Evolutionary conservation across 805 yeast genomes (phyloP).

Genomic region (Yarrowia sp.): DNA sequence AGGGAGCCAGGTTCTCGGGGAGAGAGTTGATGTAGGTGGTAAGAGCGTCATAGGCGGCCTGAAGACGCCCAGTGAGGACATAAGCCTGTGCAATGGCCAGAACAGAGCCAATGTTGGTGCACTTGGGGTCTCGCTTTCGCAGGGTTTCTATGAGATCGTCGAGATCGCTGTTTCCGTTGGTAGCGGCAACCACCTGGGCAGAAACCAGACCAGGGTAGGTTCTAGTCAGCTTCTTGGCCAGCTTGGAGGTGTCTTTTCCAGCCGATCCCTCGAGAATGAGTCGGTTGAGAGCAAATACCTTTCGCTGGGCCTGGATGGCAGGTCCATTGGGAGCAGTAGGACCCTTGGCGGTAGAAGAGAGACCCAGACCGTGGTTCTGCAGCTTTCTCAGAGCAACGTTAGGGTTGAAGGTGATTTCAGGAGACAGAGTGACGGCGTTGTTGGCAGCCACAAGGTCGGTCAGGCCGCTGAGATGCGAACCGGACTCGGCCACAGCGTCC

Average conservation of each 20-base stretch:
- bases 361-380: constrained; percentile 31
- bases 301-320: constrained; percentile 40
- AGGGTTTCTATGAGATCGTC: constrained; percentile 25
- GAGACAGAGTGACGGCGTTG: constrained; percentile 26
- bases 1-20: constrained; percentile 39
- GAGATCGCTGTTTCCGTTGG: constrained; percentile 33
- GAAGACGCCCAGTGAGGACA: constrained; percentile 43
- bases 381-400: constrained; percentile 41
- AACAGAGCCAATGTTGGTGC: constrained; percentile 44
- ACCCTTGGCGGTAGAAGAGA: constrained; percentile 27
- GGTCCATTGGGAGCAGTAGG: constrained; percentile 28
- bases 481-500: constrained; percentile 47
- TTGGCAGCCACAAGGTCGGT: constrained; percentile 33
- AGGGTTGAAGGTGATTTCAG: constrained; percentile 42
- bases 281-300: constrained; percentile 53
- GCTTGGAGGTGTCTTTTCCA: constrained; percentile 46
- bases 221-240: constrained; percentile 42
- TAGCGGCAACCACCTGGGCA: constrained; percentile 39
- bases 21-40: constrained; percentile 44
- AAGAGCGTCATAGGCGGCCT: constrained; percentile 46
- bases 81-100: constrained; percentile 48
- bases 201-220: constrained; percentile 42
- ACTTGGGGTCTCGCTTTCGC: constrained; percentile 44
- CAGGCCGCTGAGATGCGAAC: constrained; percentile 38
- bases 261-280: constrained; percentile 53